Conservation (phyloP, 2,329 filamentous ascomycete species). For the Fusarium pseudoanthophilum region DNA sequence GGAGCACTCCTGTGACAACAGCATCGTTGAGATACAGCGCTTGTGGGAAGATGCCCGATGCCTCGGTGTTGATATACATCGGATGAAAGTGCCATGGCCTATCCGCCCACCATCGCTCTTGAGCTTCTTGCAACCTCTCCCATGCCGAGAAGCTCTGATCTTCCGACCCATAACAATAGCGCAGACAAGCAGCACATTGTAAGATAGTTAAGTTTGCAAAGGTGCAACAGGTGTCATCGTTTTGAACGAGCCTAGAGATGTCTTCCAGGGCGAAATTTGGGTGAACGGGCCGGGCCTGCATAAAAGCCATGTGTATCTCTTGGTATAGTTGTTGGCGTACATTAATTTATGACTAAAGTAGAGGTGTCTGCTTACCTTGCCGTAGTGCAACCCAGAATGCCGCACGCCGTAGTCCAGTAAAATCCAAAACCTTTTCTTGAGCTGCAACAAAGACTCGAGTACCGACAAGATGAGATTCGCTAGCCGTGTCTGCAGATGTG, state of each 20-base stretch:
- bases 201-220: constrained; percentile 45
- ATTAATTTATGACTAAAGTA: background rate
- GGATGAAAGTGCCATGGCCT: constrained; percentile 46
- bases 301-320: constrained; percentile 48
- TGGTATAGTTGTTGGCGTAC: constrained; percentile 9
- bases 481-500: constrained; percentile 16
- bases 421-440: constrained; percentile 43
- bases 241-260: constrained; percentile 34
- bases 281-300: constrained; percentile 45
- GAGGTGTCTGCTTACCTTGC: background rate
- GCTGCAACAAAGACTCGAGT: constrained; percentile 46
- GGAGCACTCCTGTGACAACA: constrained; percentile 43
- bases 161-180: constrained; percentile 45
- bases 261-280: constrained; percentile 42
- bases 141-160: constrained; percentile 41
- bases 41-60: constrained; percentile 33
- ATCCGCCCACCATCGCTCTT: constrained; percentile 45
- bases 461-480: constrained; percentile 45
- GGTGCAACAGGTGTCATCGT: constrained; percentile 41
- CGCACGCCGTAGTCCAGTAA: constrained; percentile 44
- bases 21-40: constrained; percentile 45
- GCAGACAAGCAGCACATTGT: constrained; percentile 44
- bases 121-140: constrained; percentile 36
- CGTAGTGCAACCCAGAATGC: constrained; percentile 46
- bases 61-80: constrained; percentile 36